These are phyloP conservation scores for Cinnamomum micranthum DNA, from an alignment of 164 flowering plant species.

Conservation along the genomic window DNA sequence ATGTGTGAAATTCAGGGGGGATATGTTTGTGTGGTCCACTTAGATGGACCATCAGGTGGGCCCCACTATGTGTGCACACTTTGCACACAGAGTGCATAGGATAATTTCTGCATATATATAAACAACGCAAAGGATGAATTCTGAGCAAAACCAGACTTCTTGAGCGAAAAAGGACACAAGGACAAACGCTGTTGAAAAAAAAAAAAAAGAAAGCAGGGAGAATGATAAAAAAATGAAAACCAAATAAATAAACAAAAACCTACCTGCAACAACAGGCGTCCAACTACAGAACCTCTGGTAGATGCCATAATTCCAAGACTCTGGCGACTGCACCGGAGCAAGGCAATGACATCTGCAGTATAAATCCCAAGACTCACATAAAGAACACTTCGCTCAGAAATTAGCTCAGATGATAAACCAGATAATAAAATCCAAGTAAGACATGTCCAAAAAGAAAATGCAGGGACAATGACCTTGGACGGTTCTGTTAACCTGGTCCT, in stretches of 20 bases:
- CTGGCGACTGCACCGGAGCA: conserved; percentile 82
- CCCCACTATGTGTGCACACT: too few species aligned
- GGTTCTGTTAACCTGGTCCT: conserved; percentile 65
- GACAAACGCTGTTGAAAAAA: too few species aligned
- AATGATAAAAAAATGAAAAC: too few species aligned
- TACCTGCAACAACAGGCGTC: conserved; percentile 74
- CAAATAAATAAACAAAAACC: background rate
- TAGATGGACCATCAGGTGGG: too few species aligned
- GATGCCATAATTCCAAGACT: conserved; percentile 99
- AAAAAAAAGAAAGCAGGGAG: too few species aligned
- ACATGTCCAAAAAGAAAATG: background rate
- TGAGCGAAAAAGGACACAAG: too few species aligned
- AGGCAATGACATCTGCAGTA: conserved; percentile 75
- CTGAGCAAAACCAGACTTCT: too few species aligned
- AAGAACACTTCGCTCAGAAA: background rate
- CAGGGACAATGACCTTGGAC: conserved; percentile 61
- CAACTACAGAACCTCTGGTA: conserved; percentile 78
- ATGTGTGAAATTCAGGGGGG: too few species aligned
- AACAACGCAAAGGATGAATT: too few species aligned
- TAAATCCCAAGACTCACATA: background rate
- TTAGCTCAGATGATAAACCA: background rate
- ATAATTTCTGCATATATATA: too few species aligned
- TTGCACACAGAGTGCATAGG: too few species aligned
- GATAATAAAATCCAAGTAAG: background rate
- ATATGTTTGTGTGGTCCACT: too few species aligned